Evolutionary conservation across 306 rosid species (phyloP), one percentile per base, ranked within the genome.

Genomic region (Urtica urens): DNA sequence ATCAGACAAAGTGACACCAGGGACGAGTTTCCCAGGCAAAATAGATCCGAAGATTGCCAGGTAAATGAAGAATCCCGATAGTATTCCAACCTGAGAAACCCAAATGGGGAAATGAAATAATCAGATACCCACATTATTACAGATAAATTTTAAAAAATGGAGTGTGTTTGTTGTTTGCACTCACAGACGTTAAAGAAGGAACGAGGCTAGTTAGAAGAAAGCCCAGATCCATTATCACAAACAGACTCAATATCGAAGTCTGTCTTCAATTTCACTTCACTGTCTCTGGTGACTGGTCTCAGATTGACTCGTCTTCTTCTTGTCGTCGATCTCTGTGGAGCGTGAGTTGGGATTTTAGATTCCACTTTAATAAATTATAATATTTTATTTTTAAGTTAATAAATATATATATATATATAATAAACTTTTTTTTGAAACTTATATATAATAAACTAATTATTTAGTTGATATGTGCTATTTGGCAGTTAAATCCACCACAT

Each of bases 41-140:
- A 77, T 21, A 37, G 86, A 65, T 62, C 96, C 94, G 53, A 64
- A 84, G 58, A 92, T 45, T 16, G 83, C 87, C 81, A 85, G 63
- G 79, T 92, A 92, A 29, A 69, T 22, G 20, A 85, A 79, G 69
- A 74, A 82, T 14, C 64, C 71, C 41, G 60, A 66, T 5, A 85
- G 82, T 12, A 79, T 75, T 42, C 49, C 55, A 67, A 57, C 86
- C 94, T 92, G 54, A 65, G 16, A 18, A 48, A 44, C 64, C 51
- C n/a, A n/a, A n/a, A n/a, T n/a, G n/a, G n/a, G n/a, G n/a, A 37
- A 44, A 46, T 29, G 13, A 22, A 46, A 57, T n/a, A 31, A 16
- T 1, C 16, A 50, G 55, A 35, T 14, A 19, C 49, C 17, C 56
- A 44, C 40, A 31, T 35, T 20, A 23, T 48, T 21, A 26, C 35